Evolutionary conservation across 371 early-diverging fungal genomes (phyloP), one percentile per base, ranked within the genome.

Genomic region (Choanephora cucurbitarum): DNA sequence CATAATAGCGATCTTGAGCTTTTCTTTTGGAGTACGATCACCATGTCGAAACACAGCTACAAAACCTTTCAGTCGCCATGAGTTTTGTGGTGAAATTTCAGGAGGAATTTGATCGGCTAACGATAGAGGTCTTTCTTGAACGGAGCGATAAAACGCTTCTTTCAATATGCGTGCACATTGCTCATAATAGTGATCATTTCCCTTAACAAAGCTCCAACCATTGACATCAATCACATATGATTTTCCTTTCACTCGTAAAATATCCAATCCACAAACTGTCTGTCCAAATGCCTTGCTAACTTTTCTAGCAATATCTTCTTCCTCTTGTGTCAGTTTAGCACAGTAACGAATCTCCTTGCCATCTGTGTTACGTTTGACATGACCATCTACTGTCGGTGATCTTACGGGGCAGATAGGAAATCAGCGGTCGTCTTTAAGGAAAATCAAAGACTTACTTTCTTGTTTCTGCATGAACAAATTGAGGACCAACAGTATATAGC

Each of bases 141-240:
- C 70, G 11, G 78, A 74, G 14, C 74, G 62, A 49, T 65, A 64
- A 49, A 75, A 76, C 6, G 69, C 58, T 55, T 85, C 81, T 37
- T 86, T 85, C 21, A 98, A 70, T 19, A 91, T 83, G 10, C 58
- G 61, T 1, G 97, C 90, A 42, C 94, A 93, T 39, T 84, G 82
- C 64, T 93, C 94, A 69, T 96, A 97, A 69, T 99, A 99, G 17
- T 86, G 81, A 45, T 90, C 88, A 64, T 91, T 95, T 53, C 96
- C 96, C 72, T 99, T 99, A 48, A 99, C 99, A 79, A 99, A 99
- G 23, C 95, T 94, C 99, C 99, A 99, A 9, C 99, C 99, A 63
- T 99, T 99, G 51, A 99, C 98, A 71, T 99, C 99, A 65, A 99
- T 97, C 9, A 98, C 96, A 70, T 89, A 93, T 4, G 96, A 93